Evolutionary conservation across 2,329 filamentous ascomycete genomes (phyloP).

Genomic region (Hypoxylon sp.): DNA sequence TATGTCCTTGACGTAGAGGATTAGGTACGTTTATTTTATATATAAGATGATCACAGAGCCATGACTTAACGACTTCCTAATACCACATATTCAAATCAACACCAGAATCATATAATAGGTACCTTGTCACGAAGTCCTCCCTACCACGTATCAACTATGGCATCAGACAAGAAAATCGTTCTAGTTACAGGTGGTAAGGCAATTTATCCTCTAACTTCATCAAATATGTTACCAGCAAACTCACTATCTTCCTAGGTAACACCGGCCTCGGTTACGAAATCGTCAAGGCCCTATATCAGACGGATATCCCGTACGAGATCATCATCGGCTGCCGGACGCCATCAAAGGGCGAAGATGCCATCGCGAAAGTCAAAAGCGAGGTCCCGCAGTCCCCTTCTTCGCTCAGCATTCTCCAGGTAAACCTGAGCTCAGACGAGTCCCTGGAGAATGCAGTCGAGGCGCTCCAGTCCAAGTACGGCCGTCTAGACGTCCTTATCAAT

Average conservation of each 20-base stretch:
- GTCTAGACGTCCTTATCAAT: conserved; percentile 69
- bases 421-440: conserved; percentile 67
- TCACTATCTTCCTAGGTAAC: conserved; percentile 55
- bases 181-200: conserved; percentile 40
- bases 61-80: not conserved
- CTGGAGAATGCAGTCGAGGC: conserved; percentile 63
- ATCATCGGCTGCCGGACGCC: conserved; percentile 68
- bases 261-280: conserved; percentile 73
- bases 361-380: conserved; percentile 59
- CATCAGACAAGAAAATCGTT: conserved; percentile 40
- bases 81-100: not conserved
- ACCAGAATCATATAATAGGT: not conserved
- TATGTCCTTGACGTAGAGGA: not conserved
- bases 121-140: not conserved
- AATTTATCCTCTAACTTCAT: not conserved
- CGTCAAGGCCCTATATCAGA: conserved; percentile 67
- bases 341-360: conserved; percentile 66
- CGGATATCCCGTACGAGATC: conserved; percentile 65
- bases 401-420: conserved; percentile 65
- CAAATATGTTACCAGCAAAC: not conserved
- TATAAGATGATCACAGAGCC: not conserved
- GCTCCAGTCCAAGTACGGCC: conserved; percentile 60
- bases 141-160: conserved; percentile 23
- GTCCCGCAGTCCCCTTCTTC: conserved; percentile 59
- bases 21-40: not conserved